Evolutionary conservation across 257 asterid genomes (phyloP).

Genomic region (Buddleja alternifolia): DNA sequence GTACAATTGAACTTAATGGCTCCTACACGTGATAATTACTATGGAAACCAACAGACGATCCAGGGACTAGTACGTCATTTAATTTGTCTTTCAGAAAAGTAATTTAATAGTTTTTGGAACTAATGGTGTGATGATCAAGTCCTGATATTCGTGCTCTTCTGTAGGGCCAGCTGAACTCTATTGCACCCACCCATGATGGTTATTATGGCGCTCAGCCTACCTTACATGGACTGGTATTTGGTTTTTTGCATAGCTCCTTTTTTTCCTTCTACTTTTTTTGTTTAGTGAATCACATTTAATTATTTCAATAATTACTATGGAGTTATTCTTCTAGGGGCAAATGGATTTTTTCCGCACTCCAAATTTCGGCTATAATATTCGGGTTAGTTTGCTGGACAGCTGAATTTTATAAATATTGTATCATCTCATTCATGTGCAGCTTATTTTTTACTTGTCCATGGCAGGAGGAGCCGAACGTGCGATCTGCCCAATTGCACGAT

Average conservation of each 20-base stretch:
- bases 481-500: constrained; percentile 84
- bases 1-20: constrained; percentile 76
- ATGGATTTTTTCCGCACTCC: constrained; percentile 90
- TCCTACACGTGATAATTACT: constrained; percentile 84
- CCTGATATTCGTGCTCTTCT: constrained; percentile 30
- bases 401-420: constrained; percentile 7
- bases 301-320: constrained; percentile 21
- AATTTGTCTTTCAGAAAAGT: constrained; percentile 14
- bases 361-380: constrained; percentile 70
- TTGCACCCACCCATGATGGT: constrained; percentile 84
- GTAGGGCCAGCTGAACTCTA: constrained; percentile 91
- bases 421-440: constrained; percentile 1
- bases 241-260: constrained; percentile 7
- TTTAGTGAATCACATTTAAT: constrained; percentile 6
- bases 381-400: constrained; percentile 62
- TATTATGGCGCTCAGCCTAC: constrained; percentile 77
- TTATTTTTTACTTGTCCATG: constrained; percentile 23
- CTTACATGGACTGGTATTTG: constrained; percentile 80
- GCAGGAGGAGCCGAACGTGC: constrained; percentile 84
- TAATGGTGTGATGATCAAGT: constrained; percentile 10
- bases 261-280: neutral
- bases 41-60: constrained; percentile 74
- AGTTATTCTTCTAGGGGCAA: constrained; percentile 68
- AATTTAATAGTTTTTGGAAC: constrained; percentile 9
- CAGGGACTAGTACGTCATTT: constrained; percentile 81